Base-by-base conservation (phyloP, 331 rosid genomes). In the Pyrus hybrid region DNA sequence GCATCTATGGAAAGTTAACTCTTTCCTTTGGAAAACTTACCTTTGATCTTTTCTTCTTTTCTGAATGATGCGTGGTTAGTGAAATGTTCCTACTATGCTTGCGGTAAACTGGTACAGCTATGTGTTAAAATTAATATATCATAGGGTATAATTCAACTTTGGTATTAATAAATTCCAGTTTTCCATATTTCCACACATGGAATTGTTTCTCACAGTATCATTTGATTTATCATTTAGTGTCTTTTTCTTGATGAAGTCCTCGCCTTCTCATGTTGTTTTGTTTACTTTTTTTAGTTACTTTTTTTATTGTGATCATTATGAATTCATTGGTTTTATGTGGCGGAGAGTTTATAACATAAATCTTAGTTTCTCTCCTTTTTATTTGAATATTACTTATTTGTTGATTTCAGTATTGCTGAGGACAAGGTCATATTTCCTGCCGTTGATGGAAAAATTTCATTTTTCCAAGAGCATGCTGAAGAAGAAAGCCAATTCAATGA, bases 401-500 rank as follows among this genome's bases (percentile, higher is more conserved):
- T n/a, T 80, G 73, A 63, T 84, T 83, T 86, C 96, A 95, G 99
- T 83, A 95, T 89, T 83, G 98, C 99, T 5, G 99, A 95, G 91
- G 99, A 95, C 91, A 87, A 82, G 88, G 93, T 92, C 77, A 89
- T 95, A 82, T 95, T 95, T 92, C 98, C 99, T 7, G 97, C 98
- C 0, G 96, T 95, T 68, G 98, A 88, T 88, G 99, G 97, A 77
- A 89, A 91, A 64, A 73, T 95, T 76, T 95, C 98, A 26, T 95
- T 95, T 86, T 70, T 68, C 78, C 89, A 91, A 85, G 99, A 95
- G 82, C 99, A 92, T 63, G 90, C 87, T 18, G 96, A 95, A 86
- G 97, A 92, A 84, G 99, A 92, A 92, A 92, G 87, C 75, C 98
- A 92, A 81, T 95, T 95, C 83, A 91, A 92, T 77, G 98, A 92